These are phyloP conservation scores for Plenodomus lindquistii DNA, from an alignment of 2,329 filamentous ascomycete genomes.

Conservation along the genomic window DNA sequence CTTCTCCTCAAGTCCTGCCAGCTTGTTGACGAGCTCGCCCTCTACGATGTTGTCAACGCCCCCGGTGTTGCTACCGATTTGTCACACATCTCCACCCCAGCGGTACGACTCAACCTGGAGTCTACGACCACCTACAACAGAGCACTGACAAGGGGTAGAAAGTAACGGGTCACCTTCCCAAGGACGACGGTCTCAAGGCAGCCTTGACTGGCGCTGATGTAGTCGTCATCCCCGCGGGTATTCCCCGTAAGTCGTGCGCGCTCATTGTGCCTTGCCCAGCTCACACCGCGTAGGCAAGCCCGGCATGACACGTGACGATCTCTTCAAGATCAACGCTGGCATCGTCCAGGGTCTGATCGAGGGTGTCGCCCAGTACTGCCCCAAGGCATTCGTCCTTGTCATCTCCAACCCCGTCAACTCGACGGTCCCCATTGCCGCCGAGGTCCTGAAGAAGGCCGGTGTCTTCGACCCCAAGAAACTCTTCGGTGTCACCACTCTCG, in stretches of 20 bases:
- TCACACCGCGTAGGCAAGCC: conserved; percentile 78
- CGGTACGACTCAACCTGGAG: conserved; percentile 58
- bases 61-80: conserved; percentile 95
- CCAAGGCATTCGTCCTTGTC: conserved; percentile 92
- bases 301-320: conserved; percentile 98
- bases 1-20: conserved; percentile 92
- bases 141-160: conserved; percentile 54
- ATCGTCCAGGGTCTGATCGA: conserved; percentile 95
- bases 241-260: conserved; percentile 72
- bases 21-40: conserved; percentile 85
- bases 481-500: conserved; percentile 97
- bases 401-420: conserved; percentile 99
- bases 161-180: conserved; percentile 85
- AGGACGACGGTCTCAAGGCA: conserved; percentile 78
- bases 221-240: conserved; percentile 95
- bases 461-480: conserved; percentile 95
- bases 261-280: background rate
- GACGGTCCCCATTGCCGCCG: conserved; percentile 94
- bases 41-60: conserved; percentile 99
- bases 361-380: conserved; percentile 81
- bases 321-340: conserved; percentile 99
- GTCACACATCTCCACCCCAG: conserved; percentile 92
- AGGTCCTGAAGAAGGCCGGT: conserved; percentile 90
- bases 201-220: conserved; percentile 94
- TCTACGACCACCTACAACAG: conserved; percentile 5